phyloP scores from a whole-genome alignment of 352 stramenopile genomes.

The Phytophthora citrophthora region DNA sequence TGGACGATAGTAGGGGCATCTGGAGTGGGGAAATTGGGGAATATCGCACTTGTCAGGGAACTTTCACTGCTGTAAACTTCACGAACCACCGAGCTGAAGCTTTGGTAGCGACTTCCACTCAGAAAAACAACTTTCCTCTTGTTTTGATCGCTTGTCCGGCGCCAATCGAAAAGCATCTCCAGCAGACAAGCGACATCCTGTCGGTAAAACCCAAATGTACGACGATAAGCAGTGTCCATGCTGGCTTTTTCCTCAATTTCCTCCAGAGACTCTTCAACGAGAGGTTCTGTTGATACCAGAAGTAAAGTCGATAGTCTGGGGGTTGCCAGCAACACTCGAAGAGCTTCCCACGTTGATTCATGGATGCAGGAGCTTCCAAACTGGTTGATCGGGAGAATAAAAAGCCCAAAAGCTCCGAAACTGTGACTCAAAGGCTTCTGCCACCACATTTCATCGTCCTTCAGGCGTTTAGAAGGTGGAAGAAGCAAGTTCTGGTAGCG shows the following conservation, averaged over 20 bases:
- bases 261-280: conserved; percentile 61
- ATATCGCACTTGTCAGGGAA: neutral
- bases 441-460: conserved; percentile 7
- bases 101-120: conserved; percentile 37
- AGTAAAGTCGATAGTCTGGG: conserved; percentile 42
- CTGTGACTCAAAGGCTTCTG: conserved; percentile 39
- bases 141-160: conserved; percentile 3
- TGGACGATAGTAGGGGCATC: conserved; percentile 6
- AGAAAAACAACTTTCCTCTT: conserved; percentile 42
- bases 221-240: conserved; percentile 32
- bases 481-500: conserved; percentile 62
- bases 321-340: conserved; percentile 44
- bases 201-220: conserved; percentile 54
- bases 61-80: conserved; percentile 22
- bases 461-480: conserved; percentile 50
- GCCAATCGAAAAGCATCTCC: conserved; percentile 51
- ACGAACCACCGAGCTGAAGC: conserved; percentile 51
- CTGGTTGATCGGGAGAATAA: conserved; percentile 44
- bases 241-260: conserved; percentile 52
- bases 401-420: conserved; percentile 57
- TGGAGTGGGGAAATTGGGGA: neutral
- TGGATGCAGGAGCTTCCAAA: conserved; percentile 23
- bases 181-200: conserved; percentile 48
- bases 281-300: conserved; percentile 39
- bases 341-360: conserved; percentile 31